phyloP scores from a whole-genome alignment of 2,329 filamentous ascomycete genomes.

The Colletotrichum lindemuthianum region DNA sequence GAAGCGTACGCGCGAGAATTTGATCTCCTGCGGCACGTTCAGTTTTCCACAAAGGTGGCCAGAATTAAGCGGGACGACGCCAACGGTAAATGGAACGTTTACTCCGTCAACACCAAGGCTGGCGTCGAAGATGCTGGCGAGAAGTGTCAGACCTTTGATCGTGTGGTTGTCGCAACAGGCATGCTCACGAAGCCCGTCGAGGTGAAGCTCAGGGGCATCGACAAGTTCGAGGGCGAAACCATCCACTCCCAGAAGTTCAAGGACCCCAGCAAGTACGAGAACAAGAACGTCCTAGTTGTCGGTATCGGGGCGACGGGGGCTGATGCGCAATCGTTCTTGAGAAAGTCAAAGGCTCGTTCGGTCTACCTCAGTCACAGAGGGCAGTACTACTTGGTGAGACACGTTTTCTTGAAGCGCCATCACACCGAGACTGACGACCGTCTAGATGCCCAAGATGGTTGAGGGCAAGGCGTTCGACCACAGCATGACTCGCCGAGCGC shows the following conservation, averaged over 20 bases:
- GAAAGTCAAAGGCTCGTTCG: slow-evolving; percentile 22
- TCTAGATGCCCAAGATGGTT: slow-evolving; percentile 19
- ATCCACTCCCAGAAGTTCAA: slow-evolving; percentile 36
- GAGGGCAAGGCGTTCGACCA: slow-evolving; percentile 30
- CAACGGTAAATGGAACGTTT: slow-evolving; percentile 7
- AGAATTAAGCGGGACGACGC: slow-evolving; percentile 26
- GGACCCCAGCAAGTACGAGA: slow-evolving; percentile 27
- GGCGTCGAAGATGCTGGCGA: background rate
- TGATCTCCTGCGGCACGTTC: slow-evolving; percentile 46
- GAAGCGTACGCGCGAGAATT: slow-evolving; percentile 52
- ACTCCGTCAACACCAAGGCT: background rate
- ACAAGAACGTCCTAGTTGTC: slow-evolving; percentile 74
- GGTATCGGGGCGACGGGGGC: slow-evolving; percentile 82
- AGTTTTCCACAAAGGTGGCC: slow-evolving; percentile 18
- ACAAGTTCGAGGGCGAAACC: slow-evolving; percentile 35
- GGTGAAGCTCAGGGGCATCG: slow-evolving; percentile 29
- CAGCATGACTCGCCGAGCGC: slow-evolving; percentile 7
- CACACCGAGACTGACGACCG: background rate
- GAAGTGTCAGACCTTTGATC: slow-evolving; percentile 18
- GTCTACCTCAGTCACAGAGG: slow-evolving; percentile 33
- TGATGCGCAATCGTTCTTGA: slow-evolving; percentile 56
- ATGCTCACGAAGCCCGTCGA: slow-evolving; percentile 25
- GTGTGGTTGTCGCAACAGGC: slow-evolving; percentile 31
- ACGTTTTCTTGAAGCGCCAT: background rate
- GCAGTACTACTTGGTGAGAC: slow-evolving; percentile 22